Conservation (phyloP, 805 yeast species). For the Lipomyces kockii region DNA sequence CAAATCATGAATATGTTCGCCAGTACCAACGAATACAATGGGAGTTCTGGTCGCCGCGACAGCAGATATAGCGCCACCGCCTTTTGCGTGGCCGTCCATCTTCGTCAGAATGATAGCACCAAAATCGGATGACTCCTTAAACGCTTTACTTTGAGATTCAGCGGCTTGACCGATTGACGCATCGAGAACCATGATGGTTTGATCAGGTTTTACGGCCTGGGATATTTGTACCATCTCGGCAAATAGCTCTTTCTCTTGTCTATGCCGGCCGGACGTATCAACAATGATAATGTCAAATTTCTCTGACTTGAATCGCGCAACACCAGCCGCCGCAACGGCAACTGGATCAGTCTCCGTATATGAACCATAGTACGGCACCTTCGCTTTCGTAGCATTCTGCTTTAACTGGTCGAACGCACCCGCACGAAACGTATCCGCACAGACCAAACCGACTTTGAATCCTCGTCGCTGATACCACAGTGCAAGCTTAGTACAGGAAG, state of each 20-base stretch:
- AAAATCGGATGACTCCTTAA: slow-evolving; percentile 88
- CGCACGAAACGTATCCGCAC: slow-evolving; percentile 99
- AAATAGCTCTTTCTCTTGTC: slow-evolving; percentile 89
- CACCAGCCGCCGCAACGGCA: slow-evolving; percentile 88
- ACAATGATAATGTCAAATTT: slow-evolving; percentile 92
- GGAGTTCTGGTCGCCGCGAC: slow-evolving; percentile 98
- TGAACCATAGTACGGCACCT: slow-evolving; percentile 92
- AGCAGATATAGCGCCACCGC: slow-evolving; percentile 99
- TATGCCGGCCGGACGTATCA: slow-evolving; percentile 97
- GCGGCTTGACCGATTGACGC: slow-evolving; percentile 99
- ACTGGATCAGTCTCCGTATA: slow-evolving; percentile 97
- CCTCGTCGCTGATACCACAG: slow-evolving; percentile 93
- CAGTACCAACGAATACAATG: slow-evolving; percentile 94
- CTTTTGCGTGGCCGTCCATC: slow-evolving; percentile 98
- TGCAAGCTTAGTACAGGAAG: slow-evolving; percentile 91
- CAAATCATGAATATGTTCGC: slow-evolving; percentile 92
- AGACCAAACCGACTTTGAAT: slow-evolving; percentile 91
- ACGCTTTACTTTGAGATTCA: slow-evolving; percentile 90
- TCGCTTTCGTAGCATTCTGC: slow-evolving; percentile 94
- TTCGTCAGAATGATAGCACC: slow-evolving; percentile 95
- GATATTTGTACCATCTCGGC: slow-evolving; percentile 95
- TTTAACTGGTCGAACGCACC: slow-evolving; percentile 99
- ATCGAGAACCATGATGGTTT: slow-evolving; percentile 96
- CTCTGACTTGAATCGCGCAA: slow-evolving; percentile 84
- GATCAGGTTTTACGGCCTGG: slow-evolving; percentile 86